Evolutionary conservation across 176 grass and related monocot species (phyloP).

Genomic region (Oryza longistaminata): DNA sequence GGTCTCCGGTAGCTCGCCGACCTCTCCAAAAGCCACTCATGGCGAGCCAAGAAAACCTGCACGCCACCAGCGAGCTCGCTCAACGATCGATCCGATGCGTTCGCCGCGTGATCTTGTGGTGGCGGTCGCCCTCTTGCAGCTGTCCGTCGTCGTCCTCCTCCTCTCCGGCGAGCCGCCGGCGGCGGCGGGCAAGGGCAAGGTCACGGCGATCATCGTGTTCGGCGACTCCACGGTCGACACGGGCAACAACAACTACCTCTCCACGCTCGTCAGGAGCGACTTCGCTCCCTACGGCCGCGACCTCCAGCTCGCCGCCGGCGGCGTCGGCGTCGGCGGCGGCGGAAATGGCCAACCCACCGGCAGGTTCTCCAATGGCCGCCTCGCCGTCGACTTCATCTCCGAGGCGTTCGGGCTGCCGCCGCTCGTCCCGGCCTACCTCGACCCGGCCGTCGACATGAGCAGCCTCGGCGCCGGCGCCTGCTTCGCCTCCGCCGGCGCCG

Average conservation of each 20-base stretch:
- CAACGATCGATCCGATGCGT: background rate
- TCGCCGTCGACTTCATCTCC: constrained; percentile 78
- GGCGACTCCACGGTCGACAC: constrained; percentile 91
- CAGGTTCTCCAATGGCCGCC: constrained; percentile 78
- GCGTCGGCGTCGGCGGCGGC: background rate
- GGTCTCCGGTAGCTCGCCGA: constrained; percentile 42
- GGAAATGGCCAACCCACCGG: constrained; percentile 30
- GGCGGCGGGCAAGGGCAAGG: constrained; percentile 20
- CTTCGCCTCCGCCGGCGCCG: constrained; percentile 82
- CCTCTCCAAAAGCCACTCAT: constrained; percentile 6
- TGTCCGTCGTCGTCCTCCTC: background rate
- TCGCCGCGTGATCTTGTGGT: background rate
- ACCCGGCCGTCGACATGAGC: constrained; percentile 48
- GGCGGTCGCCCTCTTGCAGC: constrained; percentile 1
- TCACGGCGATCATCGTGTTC: constrained; percentile 79
- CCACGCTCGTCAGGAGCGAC: constrained; percentile 61
- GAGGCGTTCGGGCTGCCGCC: constrained; percentile 73
- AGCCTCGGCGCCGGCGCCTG: constrained; percentile 57
- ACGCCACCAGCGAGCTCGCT: background rate
- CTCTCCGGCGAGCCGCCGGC: constrained; percentile 7
- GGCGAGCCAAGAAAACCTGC: constrained; percentile 4
- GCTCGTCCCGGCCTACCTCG: constrained; percentile 68
- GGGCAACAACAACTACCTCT: constrained; percentile 85
- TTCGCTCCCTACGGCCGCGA: constrained; percentile 86
- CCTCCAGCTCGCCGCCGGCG: constrained; percentile 20